These are phyloP conservation scores for Cafeteria roenbergensis DNA, from an alignment of 108 stramenopile species.

Conservation along the genomic window DNA sequence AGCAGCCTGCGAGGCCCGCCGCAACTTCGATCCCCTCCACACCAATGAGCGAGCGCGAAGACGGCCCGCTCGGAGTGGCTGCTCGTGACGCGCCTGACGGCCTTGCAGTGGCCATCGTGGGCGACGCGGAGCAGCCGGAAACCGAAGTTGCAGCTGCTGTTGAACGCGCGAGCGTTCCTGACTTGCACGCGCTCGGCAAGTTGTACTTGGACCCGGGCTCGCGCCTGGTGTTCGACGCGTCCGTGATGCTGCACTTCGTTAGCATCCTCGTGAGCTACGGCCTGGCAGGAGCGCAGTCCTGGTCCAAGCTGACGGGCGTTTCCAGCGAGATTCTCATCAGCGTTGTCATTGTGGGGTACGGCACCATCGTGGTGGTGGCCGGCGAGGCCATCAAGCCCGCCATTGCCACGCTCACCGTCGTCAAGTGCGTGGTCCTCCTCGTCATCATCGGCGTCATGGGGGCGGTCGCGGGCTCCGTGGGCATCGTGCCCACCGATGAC, in stretches of 20 bases:
- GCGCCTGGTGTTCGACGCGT: not conserved
- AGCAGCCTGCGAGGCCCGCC: not conserved
- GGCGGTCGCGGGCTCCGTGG: not conserved
- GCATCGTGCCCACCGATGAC: not conserved
- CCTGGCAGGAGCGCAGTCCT: not conserved
- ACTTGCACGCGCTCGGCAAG: constrained; percentile 6
- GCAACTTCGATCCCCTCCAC: too few relatives aligned
- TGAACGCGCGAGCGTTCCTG: not conserved
- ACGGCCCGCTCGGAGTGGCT: not conserved
- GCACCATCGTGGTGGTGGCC: not conserved
- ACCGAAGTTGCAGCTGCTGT: not conserved
- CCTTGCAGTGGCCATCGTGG: not conserved
- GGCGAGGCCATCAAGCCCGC: not conserved
- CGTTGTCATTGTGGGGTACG: not conserved
- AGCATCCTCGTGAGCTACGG: not conserved
- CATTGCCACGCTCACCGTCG: not conserved
- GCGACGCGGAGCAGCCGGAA: not conserved
- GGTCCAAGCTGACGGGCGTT: not conserved
- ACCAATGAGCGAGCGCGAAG: not conserved
- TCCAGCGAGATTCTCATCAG: not conserved
- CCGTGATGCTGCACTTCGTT: constrained; percentile 9
- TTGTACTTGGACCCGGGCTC: not conserved
- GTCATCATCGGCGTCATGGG: constrained; percentile 3
- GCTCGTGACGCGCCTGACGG: not conserved
- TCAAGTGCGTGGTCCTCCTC: not conserved